Conservation (phyloP, 164 flowering plant species). For the Liriodendron chinense region DNA sequence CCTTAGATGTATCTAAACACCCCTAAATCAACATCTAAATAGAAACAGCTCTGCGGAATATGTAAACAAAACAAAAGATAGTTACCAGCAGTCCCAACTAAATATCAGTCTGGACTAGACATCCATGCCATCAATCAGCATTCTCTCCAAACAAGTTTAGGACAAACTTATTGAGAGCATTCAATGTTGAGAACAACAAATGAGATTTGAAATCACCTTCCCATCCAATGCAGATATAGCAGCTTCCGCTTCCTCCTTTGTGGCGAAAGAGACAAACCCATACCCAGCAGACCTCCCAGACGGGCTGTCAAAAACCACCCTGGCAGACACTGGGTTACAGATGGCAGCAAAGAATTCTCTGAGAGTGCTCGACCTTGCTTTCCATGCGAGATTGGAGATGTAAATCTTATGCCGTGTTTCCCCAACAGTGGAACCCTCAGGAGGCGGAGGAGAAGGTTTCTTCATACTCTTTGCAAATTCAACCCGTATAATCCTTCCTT, state of each 20-base stretch:
- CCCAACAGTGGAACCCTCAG: slow-evolving; percentile 19
- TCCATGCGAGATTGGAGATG: slow-evolving; percentile 86
- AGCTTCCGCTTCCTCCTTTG: slow-evolving; percentile 81
- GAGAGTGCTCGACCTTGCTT: slow-evolving; percentile 68
- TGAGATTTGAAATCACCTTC: slow-evolving; percentile 47
- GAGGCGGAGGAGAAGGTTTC: slow-evolving; percentile 53
- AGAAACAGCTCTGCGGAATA: too few relatives aligned
- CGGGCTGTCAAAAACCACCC: slow-evolving; percentile 68
- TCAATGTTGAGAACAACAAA: neutral
- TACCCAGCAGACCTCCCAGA: slow-evolving; percentile 74
- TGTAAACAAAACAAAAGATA: too few relatives aligned
- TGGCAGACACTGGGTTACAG: slow-evolving; percentile 59
- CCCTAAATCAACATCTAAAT: neutral
- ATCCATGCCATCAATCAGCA: neutral
- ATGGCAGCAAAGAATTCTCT: slow-evolving; percentile 60
- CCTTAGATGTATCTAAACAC: neutral
- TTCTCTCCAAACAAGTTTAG: neutral
- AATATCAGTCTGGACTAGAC: neutral
- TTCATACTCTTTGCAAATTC: slow-evolving; percentile 65
- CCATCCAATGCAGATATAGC: slow-evolving; percentile 71
- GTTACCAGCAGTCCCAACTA: too few relatives aligned
- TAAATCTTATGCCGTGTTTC: slow-evolving; percentile 71
- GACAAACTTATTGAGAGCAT: neutral
- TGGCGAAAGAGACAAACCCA: slow-evolving; percentile 81
- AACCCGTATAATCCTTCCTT: slow-evolving; percentile 69